Percentiles rank a stretch among this genome's conserved stretches.
phyloP scores from a whole-genome alignment of 2,329 filamentous ascomycete genomes.

The Fusarium poae region DNA sequence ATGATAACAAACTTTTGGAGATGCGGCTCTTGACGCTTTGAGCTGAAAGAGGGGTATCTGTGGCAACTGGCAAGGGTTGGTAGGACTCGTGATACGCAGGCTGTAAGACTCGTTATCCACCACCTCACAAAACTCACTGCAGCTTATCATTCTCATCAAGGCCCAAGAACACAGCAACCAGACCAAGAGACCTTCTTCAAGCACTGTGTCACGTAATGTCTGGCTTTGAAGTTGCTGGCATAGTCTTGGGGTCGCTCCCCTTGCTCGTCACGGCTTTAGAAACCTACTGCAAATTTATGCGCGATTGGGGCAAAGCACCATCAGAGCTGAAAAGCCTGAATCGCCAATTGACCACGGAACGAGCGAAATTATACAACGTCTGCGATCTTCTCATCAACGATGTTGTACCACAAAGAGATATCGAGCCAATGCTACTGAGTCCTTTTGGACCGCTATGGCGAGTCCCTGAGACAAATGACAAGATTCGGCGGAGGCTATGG shows the following conservation, averaged over 20 bases:
- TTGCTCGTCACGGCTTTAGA: slow-evolving; percentile 37
- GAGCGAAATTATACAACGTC: slow-evolving; percentile 48
- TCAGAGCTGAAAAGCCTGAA: slow-evolving; percentile 46
- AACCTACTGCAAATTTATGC: slow-evolving; percentile 41
- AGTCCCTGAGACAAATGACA: slow-evolving; percentile 22
- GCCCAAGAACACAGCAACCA: fast-evolving
- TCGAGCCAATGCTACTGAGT: slow-evolving; percentile 50
- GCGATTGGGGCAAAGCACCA: slow-evolving; percentile 30
- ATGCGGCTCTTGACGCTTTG: neutral
- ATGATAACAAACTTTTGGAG: fast-evolving
- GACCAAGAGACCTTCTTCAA: fast-evolving
- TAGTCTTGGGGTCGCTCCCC: slow-evolving; percentile 42
- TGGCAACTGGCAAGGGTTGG: neutral
- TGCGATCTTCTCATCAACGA: slow-evolving; percentile 50
- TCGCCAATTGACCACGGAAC: slow-evolving; percentile 44
- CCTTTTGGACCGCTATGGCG: slow-evolving; percentile 50
- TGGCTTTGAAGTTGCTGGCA: slow-evolving; percentile 39
- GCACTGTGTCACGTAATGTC: slow-evolving; percentile 21
- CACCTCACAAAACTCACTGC: neutral
- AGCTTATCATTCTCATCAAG: neutral
- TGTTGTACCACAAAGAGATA: slow-evolving; percentile 37
- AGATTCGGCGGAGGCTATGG: slow-evolving; percentile 46
- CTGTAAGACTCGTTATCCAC: neutral
- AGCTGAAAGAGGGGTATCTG: slow-evolving; percentile 18
- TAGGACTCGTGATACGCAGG: slow-evolving; percentile 20